phyloP scores from a whole-genome alignment of 495 filamentous ascomycete species.

The Penicillium steckii region DNA sequence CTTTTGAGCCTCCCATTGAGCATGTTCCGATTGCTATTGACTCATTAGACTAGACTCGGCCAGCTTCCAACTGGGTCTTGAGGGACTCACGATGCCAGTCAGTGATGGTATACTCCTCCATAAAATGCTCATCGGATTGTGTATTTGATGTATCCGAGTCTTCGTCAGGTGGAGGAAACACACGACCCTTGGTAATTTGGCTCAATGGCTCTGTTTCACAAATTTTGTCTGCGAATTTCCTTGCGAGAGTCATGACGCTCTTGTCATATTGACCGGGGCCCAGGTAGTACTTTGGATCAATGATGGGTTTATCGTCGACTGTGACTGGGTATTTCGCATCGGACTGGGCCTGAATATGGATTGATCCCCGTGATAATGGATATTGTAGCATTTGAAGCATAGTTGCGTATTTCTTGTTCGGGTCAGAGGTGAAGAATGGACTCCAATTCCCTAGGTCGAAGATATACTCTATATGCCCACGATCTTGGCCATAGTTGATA shows the following conservation, averaged over 20 bases:
- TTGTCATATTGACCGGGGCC: constrained; percentile 40
- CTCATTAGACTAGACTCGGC: too few species aligned
- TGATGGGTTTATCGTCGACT: constrained; percentile 32
- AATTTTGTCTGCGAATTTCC: constrained; percentile 44
- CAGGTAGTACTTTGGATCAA: constrained; percentile 46
- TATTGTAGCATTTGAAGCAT: constrained; percentile 55
- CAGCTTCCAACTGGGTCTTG: too few species aligned
- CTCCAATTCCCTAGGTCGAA: constrained; percentile 52
- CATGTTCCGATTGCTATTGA: constrained; percentile 46
- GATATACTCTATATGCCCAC: constrained; percentile 53
- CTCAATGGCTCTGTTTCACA: constrained; percentile 38
- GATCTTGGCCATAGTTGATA: constrained; percentile 4
- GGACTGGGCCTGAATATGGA: constrained; percentile 37
- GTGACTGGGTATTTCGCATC: constrained; percentile 5
- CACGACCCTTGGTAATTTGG: constrained; percentile 35
- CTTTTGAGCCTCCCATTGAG: constrained; percentile 45
- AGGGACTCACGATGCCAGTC: constrained; percentile 37
- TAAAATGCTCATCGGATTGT: not conserved
- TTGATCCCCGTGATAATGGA: constrained; percentile 48
- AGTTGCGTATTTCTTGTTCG: constrained; percentile 49
- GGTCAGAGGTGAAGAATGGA: constrained; percentile 33
- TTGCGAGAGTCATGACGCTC: constrained; percentile 36
- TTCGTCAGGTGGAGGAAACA: constrained; percentile 29
- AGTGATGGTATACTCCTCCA: constrained; percentile 35
- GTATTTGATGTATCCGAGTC: constrained; percentile 24